A percentile compares a stretch with the other conserved stretches of the same genome.
Evolutionary conservation across 2,329 filamentous ascomycete genomes (phyloP).

Genomic region (Dactylellina drechsleri): DNA sequence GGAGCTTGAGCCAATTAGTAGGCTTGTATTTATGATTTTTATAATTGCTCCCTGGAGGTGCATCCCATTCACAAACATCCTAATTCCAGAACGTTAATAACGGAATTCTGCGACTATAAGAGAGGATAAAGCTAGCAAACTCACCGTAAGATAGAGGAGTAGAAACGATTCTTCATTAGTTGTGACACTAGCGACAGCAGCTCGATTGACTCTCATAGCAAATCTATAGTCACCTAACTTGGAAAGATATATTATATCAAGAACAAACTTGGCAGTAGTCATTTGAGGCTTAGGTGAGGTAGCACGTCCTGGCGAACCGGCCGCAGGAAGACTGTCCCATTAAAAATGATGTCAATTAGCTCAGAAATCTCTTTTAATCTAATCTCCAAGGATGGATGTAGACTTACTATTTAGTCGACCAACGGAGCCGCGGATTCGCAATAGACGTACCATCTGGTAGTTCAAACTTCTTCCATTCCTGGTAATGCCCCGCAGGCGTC

Average conservation of each 20-base stretch:
- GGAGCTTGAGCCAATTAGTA: slow-evolving; percentile 16
- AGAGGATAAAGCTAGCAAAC: background rate
- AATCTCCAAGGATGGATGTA: background rate
- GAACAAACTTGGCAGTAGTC: too few species aligned
- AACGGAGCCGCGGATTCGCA: background rate
- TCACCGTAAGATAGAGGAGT: slow-evolving; percentile 7
- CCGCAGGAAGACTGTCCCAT: background rate
- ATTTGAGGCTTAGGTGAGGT: too few species aligned
- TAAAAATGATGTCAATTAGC: background rate
- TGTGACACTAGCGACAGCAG: background rate
- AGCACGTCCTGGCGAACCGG: too few species aligned
- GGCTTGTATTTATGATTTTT: slow-evolving; percentile 17
- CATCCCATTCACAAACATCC: slow-evolving; percentile 19
- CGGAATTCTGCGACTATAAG: background rate
- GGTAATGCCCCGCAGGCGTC: slow-evolving; percentile 19
- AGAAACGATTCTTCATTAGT: background rate
- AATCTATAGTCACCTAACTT: slow-evolving; percentile 12
- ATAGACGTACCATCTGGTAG: background rate
- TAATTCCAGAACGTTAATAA: background rate
- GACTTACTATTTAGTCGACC: slow-evolving; percentile 31
- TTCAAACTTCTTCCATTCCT: slow-evolving; percentile 25
- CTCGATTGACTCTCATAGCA: slow-evolving; percentile 10
- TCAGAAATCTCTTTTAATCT: background rate
- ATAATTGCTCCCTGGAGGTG: slow-evolving; percentile 9
- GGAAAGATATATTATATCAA: slow-evolving; percentile 17